A percentile compares a stretch with the other conserved stretches of the same genome.
Evolutionary conservation across 1,139 yeast species (phyloP).

Genomic region (Hemisphaericaspora xylanilytica): DNA sequence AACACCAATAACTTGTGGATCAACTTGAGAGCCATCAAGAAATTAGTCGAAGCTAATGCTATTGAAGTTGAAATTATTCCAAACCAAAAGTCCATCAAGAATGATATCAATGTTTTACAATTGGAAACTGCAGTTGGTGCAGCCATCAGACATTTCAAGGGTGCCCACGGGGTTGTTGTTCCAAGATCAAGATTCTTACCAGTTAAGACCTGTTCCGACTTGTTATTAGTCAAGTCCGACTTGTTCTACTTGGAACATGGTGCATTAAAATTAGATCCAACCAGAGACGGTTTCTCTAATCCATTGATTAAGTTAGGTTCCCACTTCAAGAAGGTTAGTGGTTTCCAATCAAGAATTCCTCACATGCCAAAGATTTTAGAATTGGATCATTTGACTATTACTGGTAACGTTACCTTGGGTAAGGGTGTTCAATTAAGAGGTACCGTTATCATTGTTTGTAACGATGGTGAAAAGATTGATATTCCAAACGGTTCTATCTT

Average conservation of each 20-base stretch:
- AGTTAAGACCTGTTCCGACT: conserved; percentile 94
- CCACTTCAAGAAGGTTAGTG: conserved; percentile 91
- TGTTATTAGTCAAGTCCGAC: conserved; percentile 94
- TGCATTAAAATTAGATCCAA: conserved; percentile 76
- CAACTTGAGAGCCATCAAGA: conserved; percentile 89
- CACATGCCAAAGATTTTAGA: conserved; percentile 96
- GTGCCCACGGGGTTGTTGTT: conserved; percentile 97
- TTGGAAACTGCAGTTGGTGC: conserved; percentile 99
- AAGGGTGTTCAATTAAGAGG: conserved; percentile 91
- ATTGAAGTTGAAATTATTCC: conserved; percentile 94
- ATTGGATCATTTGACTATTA: conserved; percentile 93
- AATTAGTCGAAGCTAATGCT: conserved; percentile 80
- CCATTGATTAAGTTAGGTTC: conserved; percentile 96
- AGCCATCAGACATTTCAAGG: conserved; percentile 91
- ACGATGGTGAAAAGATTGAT: conserved; percentile 94
- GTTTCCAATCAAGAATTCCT: conserved; percentile 85
- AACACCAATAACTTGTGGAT: conserved; percentile 98
- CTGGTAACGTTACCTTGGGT: conserved; percentile 93
- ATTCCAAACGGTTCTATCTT: conserved; percentile 94
- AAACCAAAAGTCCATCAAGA: conserved; percentile 77
- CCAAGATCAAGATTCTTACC: conserved; percentile 98
- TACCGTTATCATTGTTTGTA: conserved; percentile 95
- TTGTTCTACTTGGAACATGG: conserved; percentile 91
- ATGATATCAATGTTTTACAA: conserved; percentile 84
- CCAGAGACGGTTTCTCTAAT: conserved; percentile 82